Percentiles rank a stretch among this genome's conserved stretches.
Evolutionary conservation across 169 alveolate genomes (phyloP).

Genomic region (Theileria sp.): DNA sequence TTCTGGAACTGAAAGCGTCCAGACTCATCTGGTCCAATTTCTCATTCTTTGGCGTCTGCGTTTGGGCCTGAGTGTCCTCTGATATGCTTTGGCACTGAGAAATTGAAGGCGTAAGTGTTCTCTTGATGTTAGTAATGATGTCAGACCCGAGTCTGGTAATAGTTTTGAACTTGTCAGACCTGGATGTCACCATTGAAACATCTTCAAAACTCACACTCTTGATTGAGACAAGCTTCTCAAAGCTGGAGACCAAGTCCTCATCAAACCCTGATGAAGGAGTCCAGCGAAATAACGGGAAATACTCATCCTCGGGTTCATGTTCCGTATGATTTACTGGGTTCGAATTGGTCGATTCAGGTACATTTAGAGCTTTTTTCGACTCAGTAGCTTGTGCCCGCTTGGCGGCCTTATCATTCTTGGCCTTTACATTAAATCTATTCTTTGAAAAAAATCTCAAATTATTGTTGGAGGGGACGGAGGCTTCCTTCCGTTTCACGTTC

Average conservation of each 20-base stretch:
- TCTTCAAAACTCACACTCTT: conserved; percentile 8
- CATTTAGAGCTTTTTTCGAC: background rate
- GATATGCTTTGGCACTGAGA: background rate
- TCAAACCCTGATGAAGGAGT: conserved; percentile 30
- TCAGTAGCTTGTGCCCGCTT: background rate
- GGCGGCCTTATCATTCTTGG: background rate
- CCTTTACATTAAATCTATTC: background rate
- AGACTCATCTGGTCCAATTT: conserved; percentile 3
- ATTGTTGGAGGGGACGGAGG: background rate
- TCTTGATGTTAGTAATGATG: background rate
- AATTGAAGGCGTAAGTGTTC: background rate
- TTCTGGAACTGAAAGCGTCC: background rate
- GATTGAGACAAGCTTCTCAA: conserved; percentile 8
- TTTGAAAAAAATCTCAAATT: background rate
- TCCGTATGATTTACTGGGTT: background rate
- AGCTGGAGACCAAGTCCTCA: conserved; percentile 35
- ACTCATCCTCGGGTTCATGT: background rate
- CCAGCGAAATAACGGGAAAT: background rate
- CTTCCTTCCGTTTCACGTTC: background rate
- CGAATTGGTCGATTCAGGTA: background rate
- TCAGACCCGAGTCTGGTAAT: conserved; percentile 9
- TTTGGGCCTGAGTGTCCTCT: background rate
- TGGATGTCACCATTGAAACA: background rate
- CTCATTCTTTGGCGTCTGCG: background rate
- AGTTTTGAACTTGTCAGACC: conserved; percentile 5